phyloP scores from a whole-genome alignment of 1,284 basidiomycete genomes.

The Tilletia walkeri region DNA sequence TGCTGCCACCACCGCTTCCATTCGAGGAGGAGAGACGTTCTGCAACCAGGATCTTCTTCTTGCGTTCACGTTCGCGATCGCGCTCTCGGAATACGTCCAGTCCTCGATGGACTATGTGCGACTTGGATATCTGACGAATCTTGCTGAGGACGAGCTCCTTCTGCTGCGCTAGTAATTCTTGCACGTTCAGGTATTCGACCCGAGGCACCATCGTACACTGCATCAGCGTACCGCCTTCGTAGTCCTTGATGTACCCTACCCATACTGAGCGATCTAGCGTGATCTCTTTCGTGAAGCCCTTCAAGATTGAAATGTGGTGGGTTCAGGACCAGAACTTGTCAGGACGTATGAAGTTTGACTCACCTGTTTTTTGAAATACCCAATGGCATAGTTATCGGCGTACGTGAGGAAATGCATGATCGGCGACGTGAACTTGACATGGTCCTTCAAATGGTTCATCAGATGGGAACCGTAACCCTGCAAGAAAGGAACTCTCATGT shows the following conservation, averaged over 20 bases:
- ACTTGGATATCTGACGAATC: conserved; percentile 81
- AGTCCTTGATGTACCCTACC: conserved; percentile 99
- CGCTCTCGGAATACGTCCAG: conserved; percentile 73
- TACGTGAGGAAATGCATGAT: conserved; percentile 97
- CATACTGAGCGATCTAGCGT: conserved; percentile 82
- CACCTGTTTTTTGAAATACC: conserved; percentile 95
- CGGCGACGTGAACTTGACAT: conserved; percentile 74
- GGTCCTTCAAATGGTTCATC: conserved; percentile 98
- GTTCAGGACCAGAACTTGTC: background rate
- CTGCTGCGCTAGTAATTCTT: conserved; percentile 75
- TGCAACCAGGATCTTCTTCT: background rate
- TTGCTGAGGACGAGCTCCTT: conserved; percentile 73
- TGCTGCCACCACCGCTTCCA: background rate
- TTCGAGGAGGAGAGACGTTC: background rate
- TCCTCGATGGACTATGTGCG: conserved; percentile 81
- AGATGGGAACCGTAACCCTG: conserved; percentile 97
- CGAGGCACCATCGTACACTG: conserved; percentile 89
- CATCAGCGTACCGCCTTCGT: conserved; percentile 99
- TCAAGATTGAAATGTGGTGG: background rate
- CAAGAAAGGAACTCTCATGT: background rate
- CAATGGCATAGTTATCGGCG: conserved; percentile 98
- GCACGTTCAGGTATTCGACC: conserved; percentile 83
- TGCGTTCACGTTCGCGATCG: conserved; percentile 24
- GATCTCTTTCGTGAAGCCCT: conserved; percentile 94
- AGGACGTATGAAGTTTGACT: background rate